phyloP scores from a whole-genome alignment of 495 filamentous ascomycete species.

The Penicillium antarcticum region DNA sequence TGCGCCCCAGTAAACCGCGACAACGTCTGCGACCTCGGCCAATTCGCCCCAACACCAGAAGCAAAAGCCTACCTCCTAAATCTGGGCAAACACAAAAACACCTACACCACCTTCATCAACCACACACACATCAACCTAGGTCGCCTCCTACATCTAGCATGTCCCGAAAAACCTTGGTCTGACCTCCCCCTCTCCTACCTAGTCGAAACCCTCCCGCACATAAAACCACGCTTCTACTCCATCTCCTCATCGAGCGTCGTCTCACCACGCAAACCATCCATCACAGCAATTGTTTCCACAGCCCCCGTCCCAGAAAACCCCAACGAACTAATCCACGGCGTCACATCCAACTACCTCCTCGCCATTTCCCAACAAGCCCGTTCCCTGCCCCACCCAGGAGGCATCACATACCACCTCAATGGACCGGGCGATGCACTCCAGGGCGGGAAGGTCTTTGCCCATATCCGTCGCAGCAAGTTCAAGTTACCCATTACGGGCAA shows the following conservation, averaged over 20 bases:
- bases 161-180: conserved; percentile 29
- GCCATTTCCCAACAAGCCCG: conserved; percentile 22
- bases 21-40: conserved; percentile 34
- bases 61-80: conserved; percentile 30
- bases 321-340: conserved; percentile 33
- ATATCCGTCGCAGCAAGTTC: conserved; percentile 46
- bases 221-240: conserved; percentile 52
- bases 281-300: conserved; percentile 42
- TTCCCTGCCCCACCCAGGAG: conserved; percentile 24
- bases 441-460: conserved; percentile 33
- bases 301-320: conserved; percentile 21
- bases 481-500: conserved; percentile 33
- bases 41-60: conserved; percentile 40
- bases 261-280: conserved; percentile 36
- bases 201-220: conserved; percentile 38
- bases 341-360: conserved; percentile 49
- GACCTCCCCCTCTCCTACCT: conserved; percentile 42
- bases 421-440: conserved; percentile 26
- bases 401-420: conserved; percentile 32
- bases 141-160: conserved; percentile 30
- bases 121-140: conserved; percentile 41
- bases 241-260: conserved; percentile 51
- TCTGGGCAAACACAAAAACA: conserved; percentile 31
- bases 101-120: conserved; percentile 30
- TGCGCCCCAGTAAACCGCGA: conserved; percentile 45